A percentile compares a stretch with the other conserved stretches of the same genome.
phyloP scores from a whole-genome alignment of 108 stramenopile genomes.

The Cylindrotheca fusiformis region DNA sequence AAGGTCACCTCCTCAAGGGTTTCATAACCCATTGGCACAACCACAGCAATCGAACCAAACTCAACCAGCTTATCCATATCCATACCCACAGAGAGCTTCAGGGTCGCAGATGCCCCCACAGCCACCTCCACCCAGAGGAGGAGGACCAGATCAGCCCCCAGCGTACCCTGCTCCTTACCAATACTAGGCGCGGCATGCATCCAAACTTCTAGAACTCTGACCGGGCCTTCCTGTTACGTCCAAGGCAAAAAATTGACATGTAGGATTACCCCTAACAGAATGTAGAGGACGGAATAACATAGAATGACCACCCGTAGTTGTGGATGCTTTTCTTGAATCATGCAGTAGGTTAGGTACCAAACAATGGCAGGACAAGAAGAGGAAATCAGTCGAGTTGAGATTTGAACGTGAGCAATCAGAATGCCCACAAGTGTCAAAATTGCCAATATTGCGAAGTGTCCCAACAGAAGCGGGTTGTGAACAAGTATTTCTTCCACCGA shows the following conservation, averaged over 20 bases:
- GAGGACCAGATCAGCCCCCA: slow-evolving; percentile 23
- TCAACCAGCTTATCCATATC: slow-evolving; percentile 26
- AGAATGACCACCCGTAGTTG: slow-evolving; percentile 12
- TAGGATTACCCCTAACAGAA: slow-evolving; percentile 60
- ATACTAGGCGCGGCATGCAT: slow-evolving; percentile 14
- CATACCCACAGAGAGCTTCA: slow-evolving; percentile 20
- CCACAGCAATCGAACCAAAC: slow-evolving; percentile 9
- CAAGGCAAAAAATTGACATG: slow-evolving; percentile 80
- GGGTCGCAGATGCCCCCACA: too few relatives aligned
- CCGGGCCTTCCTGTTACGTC: slow-evolving; percentile 24
- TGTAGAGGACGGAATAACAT: slow-evolving; percentile 60
- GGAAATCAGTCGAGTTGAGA: slow-evolving; percentile 79
- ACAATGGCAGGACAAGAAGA: slow-evolving; percentile 79
- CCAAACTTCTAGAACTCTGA: background rate
- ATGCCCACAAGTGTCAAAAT: slow-evolving; percentile 53
- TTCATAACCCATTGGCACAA: slow-evolving; percentile 12
- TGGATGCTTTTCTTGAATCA: background rate
- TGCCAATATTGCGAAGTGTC: slow-evolving; percentile 74
- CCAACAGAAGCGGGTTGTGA: slow-evolving; percentile 35
- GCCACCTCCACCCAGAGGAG: slow-evolving; percentile 3
- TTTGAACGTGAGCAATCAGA: slow-evolving; percentile 81
- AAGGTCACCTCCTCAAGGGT: slow-evolving; percentile 6
- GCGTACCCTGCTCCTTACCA: too few relatives aligned
- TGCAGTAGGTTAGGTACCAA: slow-evolving; percentile 53
- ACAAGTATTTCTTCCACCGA: background rate